Conservation (phyloP, 1,284 basidiomycete genomes). For the Erythrobasidium hasegawianum region DNA sequence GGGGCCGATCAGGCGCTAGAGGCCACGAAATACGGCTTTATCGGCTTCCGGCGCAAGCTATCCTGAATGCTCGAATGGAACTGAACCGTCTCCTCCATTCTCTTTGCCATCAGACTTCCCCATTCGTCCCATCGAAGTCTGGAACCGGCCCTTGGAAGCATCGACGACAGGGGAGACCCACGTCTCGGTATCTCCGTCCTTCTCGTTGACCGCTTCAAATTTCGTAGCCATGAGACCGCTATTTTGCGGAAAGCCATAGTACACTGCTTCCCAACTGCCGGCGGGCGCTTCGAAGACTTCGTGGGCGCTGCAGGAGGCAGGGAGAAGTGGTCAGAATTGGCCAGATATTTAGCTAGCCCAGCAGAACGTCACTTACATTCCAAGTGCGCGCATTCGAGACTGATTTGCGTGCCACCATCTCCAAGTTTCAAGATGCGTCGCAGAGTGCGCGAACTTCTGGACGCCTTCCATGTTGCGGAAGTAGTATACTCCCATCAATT, state of each 20-base stretch:
- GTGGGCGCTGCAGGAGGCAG: constrained; percentile 8
- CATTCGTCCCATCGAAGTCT: constrained; percentile 22
- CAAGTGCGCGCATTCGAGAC: constrained; percentile 1
- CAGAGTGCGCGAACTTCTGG: constrained; percentile 35
- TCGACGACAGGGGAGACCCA: constrained; percentile 15
- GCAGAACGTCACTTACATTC: constrained; percentile 12
- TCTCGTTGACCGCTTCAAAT: constrained; percentile 1
- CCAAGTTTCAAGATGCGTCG: constrained; percentile 18
- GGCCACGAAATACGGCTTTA: too few relatives aligned
- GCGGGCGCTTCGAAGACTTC: constrained; percentile 24
- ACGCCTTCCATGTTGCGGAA: constrained; percentile 27
- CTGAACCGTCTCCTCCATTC: constrained; percentile 9
- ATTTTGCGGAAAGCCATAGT: not conserved
- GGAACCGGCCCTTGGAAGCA: constrained; percentile 5
- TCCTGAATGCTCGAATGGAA: too few relatives aligned
- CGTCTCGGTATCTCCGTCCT: not conserved
- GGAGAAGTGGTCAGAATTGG: not conserved
- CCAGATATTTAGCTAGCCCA: too few relatives aligned
- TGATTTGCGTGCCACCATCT: constrained; percentile 24
- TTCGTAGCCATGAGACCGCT: constrained; percentile 18
- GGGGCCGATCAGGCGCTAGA: too few relatives aligned
- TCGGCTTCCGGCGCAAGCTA: too few relatives aligned
- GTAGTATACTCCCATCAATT: constrained; percentile 15
- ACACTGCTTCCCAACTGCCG: constrained; percentile 29
- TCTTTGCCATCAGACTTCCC: constrained; percentile 14